Evolutionary conservation across 2,329 filamentous ascomycete species (phyloP).

Genomic region (Alternaria rosae): DNA sequence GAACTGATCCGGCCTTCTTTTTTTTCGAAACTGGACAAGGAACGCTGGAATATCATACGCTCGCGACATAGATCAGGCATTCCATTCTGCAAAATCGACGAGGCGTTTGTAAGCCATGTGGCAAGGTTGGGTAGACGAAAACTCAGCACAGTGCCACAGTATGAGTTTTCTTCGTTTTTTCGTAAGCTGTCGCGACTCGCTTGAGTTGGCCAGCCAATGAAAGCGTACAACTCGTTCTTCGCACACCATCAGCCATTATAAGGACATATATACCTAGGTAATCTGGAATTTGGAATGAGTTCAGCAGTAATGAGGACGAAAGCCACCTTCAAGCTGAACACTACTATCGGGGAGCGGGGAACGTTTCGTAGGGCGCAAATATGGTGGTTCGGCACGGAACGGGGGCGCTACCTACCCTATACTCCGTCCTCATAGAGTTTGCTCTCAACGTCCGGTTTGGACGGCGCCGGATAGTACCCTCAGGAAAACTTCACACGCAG

Average conservation of each 20-base stretch:
- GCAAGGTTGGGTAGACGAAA: background rate
- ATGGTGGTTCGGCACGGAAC: constrained; percentile 8
- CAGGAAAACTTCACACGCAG: background rate
- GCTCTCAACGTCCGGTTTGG: background rate
- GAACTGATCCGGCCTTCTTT: background rate
- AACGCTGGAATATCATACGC: background rate
- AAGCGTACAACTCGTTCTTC: background rate
- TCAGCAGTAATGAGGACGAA: background rate
- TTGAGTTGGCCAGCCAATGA: background rate
- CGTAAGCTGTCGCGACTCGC: background rate
- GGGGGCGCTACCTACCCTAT: background rate
- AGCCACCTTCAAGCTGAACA: background rate
- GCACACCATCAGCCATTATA: background rate
- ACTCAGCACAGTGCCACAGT: background rate
- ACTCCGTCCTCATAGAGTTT: background rate
- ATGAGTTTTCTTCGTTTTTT: background rate
- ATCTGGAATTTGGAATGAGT: background rate
- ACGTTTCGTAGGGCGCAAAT: background rate
- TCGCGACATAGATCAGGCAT: background rate
- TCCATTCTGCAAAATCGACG: background rate
- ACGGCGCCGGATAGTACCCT: background rate
- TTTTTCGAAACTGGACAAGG: background rate
- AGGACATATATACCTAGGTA: no score
- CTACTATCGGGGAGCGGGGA: background rate
- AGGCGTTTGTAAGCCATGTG: background rate